phyloP scores from a whole-genome alignment of 768 basidiomycete genomes.

The Tylopilus sp. region DNA sequence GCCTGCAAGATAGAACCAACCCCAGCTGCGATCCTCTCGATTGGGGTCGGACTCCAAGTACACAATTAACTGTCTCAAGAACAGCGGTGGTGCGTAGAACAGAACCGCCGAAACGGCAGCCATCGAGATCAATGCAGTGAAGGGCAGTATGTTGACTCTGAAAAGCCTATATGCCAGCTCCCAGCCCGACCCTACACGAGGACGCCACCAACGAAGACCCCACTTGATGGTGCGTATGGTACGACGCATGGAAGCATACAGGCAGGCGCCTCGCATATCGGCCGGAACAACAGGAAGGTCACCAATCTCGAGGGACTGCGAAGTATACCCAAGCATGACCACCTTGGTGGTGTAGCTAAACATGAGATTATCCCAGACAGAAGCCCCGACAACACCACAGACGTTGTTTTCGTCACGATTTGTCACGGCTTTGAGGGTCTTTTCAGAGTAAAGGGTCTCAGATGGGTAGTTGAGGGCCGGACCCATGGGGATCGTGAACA shows the following conservation, averaged over 20 bases:
- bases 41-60: conserved; percentile 65
- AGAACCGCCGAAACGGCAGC: conserved; percentile 56
- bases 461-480: conserved; percentile 73
- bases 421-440: conserved; percentile 55
- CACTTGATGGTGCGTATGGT: conserved; percentile 51
- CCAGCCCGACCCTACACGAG: conserved; percentile 62
- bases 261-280: conserved; percentile 61
- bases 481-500: conserved; percentile 58
- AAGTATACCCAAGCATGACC: conserved; percentile 74
- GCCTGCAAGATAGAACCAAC: conserved; percentile 65
- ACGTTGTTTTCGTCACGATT: conserved; percentile 74
- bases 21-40: conserved; percentile 60
- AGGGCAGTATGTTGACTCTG: conserved; percentile 46
- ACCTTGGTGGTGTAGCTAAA: conserved; percentile 90
- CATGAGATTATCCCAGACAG: conserved; percentile 47
- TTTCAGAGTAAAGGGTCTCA: conserved; percentile 72
- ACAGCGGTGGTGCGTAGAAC: conserved; percentile 64
- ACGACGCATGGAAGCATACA: conserved; percentile 63
- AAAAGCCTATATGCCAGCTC: conserved; percentile 58
- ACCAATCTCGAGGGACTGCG: conserved; percentile 76
- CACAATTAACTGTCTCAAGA: conserved; percentile 54
- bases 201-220: conserved; percentile 54
- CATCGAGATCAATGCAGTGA: conserved; percentile 45
- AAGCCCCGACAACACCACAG: conserved; percentile 52
- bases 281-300: conserved; percentile 82